phyloP scores from a whole-genome alignment of 2,329 filamentous ascomycete genomes.

The Stromatinia cepivora region DNA sequence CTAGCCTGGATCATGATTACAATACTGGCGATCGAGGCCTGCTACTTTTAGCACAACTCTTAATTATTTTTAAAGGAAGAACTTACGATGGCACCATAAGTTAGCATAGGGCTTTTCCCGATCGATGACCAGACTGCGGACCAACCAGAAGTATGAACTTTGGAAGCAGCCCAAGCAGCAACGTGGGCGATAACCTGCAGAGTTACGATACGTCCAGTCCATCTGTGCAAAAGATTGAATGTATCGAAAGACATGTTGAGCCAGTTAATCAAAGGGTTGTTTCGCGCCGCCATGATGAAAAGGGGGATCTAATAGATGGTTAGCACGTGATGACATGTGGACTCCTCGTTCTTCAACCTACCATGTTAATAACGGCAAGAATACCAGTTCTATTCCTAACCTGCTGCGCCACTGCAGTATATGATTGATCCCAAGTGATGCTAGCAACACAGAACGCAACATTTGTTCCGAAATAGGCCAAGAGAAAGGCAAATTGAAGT shows the following conservation, averaged over 20 bases:
- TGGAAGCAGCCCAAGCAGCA: slow-evolving; percentile 55
- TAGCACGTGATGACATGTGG: slow-evolving; percentile 11
- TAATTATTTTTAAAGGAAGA: not conserved
- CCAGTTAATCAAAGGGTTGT: slow-evolving; percentile 73
- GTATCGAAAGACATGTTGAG: slow-evolving; percentile 78
- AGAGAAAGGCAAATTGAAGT: slow-evolving; percentile 69
- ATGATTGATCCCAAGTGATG: slow-evolving; percentile 58
- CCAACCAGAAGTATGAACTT: slow-evolving; percentile 51
- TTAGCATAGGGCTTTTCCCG: slow-evolving; percentile 42
- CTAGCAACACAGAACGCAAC: slow-evolving; percentile 72
- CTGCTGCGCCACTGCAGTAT: slow-evolving; percentile 48
- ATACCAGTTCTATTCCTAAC: slow-evolving; percentile 69
- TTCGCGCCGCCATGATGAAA: slow-evolving; percentile 71
- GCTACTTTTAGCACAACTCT: slow-evolving; percentile 25
- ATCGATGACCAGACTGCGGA: slow-evolving; percentile 45
- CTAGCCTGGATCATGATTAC: slow-evolving; percentile 67
- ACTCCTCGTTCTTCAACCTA: slow-evolving; percentile 38
- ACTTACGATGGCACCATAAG: slow-evolving; percentile 65
- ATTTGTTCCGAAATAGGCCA: slow-evolving; percentile 70
- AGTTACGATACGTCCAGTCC: slow-evolving; percentile 75
- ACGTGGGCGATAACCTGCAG: slow-evolving; percentile 69
- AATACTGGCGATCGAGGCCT: slow-evolving; percentile 61
- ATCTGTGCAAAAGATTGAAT: slow-evolving; percentile 78
- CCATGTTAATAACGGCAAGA: slow-evolving; percentile 74
- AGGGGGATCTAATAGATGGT: slow-evolving; percentile 54